Base-by-base conservation (phyloP, 352 stramenopile genomes). In the Phytophthora quininea region DNA sequence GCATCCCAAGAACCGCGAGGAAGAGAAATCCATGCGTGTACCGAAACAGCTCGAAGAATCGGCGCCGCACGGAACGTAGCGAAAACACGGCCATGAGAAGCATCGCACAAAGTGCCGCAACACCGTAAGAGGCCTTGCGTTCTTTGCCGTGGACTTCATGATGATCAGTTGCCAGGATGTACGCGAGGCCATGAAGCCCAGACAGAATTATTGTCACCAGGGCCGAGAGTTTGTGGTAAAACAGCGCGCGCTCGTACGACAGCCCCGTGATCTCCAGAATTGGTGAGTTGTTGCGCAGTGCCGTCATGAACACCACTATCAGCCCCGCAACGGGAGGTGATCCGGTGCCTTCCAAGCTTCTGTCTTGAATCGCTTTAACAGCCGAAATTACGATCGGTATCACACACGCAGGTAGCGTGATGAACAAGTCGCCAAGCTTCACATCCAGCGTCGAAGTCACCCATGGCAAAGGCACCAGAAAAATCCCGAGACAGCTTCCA, bases 31-130 rank as follows among this genome's bases (percentile, higher is more conserved):
- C 85, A 72, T 88, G 79, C 9, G 56, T 46, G 5, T 73, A 65
- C 11, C 85, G n/a, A 64, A 88, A 90, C 9, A 88, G 48, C 48
- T 90, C 69, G 54, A 84, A 88, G 54, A 82, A 86, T 3, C 62
- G 65, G 12, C 81, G 80, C 1, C 77, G 77, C 24, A 89, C 70
- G 11, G 62, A 53, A 0, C 56, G 43, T 4, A 87, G 69, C 24
- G 80, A 78, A 31, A 79, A 61, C 2, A 74, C 35, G 9, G 73
- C 57, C 30, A 86, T 71, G 15, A 69, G 58, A 15, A 69, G 58
- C 68, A 88, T 76, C n/a, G 69, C 49, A n/a, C 49, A 62, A 31
- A 84, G 76, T 1, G 61, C 49, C 27, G 74, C 57, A 1, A 42
- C 50, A 7, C 74, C 74, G 0, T 53, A 69, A 29, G 67, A 24